Evolutionary conservation across 257 asterid species (phyloP).

Genomic region (Nicotiana obtusifolia): DNA sequence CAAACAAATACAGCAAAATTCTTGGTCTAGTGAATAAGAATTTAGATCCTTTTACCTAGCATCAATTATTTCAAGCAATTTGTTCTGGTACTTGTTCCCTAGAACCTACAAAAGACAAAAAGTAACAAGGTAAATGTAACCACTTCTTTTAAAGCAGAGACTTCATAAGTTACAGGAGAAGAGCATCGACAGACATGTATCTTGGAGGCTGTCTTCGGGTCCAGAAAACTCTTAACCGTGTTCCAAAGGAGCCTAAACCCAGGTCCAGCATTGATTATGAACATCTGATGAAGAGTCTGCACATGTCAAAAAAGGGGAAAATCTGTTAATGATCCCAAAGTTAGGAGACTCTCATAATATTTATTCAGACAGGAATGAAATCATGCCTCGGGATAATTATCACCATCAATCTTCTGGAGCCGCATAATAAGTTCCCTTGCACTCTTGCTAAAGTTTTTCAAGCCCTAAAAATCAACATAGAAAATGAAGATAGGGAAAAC

Average conservation of each 20-base stretch:
- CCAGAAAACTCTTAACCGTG: constrained; percentile 77
- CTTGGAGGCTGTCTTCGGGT: constrained; percentile 93
- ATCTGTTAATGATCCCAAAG: not conserved
- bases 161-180: not conserved
- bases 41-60: constrained; percentile 49
- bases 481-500: not conserved
- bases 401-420: constrained; percentile 91
- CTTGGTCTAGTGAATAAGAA: not conserved
- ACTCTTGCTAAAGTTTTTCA: constrained; percentile 74
- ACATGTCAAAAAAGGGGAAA: constrained; percentile 22
- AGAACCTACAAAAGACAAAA: constrained; percentile 53
- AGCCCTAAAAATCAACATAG: constrained; percentile 47
- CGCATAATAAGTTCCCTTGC: constrained; percentile 84
- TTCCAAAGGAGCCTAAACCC: constrained; percentile 90
- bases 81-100: constrained; percentile 74
- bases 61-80: constrained; percentile 85
- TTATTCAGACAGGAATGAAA: constrained; percentile 11
- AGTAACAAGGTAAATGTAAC: not conserved
- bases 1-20: not conserved
- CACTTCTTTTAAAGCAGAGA: not conserved
- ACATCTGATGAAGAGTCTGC: constrained; percentile 98
- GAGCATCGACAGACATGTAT: constrained; percentile 55
- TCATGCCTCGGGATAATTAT: constrained; percentile 87
- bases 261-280: constrained; percentile 91
- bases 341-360: constrained; percentile 11